A percentile compares a stretch with the other conserved stretches of the same genome.
Conservation (phyloP, 331 rosid genomes). For the Rosa hybrid region DNA sequence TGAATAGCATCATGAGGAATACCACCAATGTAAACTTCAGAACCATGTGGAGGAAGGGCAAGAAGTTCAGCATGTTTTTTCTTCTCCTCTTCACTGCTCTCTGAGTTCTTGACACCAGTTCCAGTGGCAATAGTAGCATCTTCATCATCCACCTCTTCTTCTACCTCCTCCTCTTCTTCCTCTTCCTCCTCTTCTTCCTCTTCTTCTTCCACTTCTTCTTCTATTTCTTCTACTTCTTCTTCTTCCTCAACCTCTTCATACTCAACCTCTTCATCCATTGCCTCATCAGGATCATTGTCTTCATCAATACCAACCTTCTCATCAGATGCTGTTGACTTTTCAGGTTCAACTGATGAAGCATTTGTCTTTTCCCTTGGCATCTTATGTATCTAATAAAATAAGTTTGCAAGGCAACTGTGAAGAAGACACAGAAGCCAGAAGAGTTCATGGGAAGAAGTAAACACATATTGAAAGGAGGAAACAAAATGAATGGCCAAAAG, state of each 20-base stretch:
- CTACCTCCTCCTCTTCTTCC: slow-evolving; percentile 33
- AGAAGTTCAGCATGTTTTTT: slow-evolving; percentile 80
- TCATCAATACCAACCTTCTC: slow-evolving; percentile 51
- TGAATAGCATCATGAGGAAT: slow-evolving; percentile 67
- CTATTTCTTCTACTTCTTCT: slow-evolving; percentile 46
- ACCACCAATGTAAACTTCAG: slow-evolving; percentile 95
- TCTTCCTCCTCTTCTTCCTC: slow-evolving; percentile 48
- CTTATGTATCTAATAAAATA: slow-evolving; percentile 70
- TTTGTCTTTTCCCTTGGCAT: slow-evolving; percentile 76
- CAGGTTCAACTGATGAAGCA: slow-evolving; percentile 68
- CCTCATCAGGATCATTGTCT: slow-evolving; percentile 50
- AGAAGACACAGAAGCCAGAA: slow-evolving; percentile 98
- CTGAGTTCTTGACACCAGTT: slow-evolving; percentile 34
- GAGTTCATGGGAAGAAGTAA: slow-evolving; percentile 93
- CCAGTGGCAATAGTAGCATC: slow-evolving; percentile 36
- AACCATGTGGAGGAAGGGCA: slow-evolving; percentile 95
- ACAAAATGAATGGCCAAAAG: slow-evolving; percentile 73
- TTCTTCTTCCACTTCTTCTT: slow-evolving; percentile 48
- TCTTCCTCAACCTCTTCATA: slow-evolving; percentile 76
- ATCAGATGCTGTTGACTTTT: slow-evolving; percentile 45
- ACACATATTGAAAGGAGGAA: slow-evolving; percentile 80
- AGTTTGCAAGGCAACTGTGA: slow-evolving; percentile 93
- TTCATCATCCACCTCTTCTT: slow-evolving; percentile 60
- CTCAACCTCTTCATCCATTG: slow-evolving; percentile 63
- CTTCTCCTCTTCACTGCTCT: slow-evolving; percentile 53